Percentiles rank a stretch among this genome's conserved stretches.
Conservation (phyloP, 306 rosid genomes). For the Acacia melanoxylon region DNA sequence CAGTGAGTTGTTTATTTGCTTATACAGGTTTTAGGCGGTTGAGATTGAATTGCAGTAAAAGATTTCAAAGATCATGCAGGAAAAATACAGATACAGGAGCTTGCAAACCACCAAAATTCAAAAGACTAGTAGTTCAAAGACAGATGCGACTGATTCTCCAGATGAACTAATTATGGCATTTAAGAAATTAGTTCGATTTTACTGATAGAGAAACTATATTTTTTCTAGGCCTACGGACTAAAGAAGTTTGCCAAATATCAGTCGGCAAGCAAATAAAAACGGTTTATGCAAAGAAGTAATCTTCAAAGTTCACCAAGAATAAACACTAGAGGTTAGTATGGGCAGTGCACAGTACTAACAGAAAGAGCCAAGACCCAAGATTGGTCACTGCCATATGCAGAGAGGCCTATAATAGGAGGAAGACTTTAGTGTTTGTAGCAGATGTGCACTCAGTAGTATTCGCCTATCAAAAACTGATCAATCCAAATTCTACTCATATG, state of each 20-base stretch:
- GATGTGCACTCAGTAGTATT: neutral
- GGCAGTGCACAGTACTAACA: neutral
- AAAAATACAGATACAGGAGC: neutral
- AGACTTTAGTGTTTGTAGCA: neutral
- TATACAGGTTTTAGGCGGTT: neutral
- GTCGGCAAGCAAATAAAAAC: neutral
- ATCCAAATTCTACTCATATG: neutral
- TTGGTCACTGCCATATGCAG: neutral
- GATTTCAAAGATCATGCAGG: constrained; percentile 15
- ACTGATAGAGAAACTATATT: neutral
- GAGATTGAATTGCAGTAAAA: neutral
- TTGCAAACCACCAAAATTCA: constrained; percentile 3
- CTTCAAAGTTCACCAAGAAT: neutral
- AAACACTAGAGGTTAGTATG: constrained; percentile 9
- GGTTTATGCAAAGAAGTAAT: neutral
- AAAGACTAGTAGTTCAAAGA: constrained; percentile 7
- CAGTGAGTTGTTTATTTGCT: neutral
- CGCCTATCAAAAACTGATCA: neutral
- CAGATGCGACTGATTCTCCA: constrained; percentile 16
- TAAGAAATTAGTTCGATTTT: neutral
- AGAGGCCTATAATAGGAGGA: constrained; percentile 3
- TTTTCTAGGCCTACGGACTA: neutral
- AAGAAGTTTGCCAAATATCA: neutral
- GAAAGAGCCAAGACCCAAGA: neutral
- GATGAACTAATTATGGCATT: neutral